Conservation (phyloP, 768 basidiomycete genomes). For the Cyathus striatus region DNA sequence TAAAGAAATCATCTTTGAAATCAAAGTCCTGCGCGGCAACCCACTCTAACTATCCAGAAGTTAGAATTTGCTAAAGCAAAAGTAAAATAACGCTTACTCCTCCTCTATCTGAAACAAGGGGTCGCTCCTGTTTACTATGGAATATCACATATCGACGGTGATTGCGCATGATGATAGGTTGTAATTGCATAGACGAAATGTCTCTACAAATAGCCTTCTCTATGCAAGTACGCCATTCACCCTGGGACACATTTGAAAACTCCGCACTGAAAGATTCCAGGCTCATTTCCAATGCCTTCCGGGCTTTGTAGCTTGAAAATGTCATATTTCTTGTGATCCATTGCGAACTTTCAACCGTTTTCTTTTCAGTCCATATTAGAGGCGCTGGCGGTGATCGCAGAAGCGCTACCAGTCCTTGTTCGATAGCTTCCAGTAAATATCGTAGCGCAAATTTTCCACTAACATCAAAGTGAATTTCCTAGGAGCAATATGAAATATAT, state of each 20-base stretch:
- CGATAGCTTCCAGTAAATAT: constrained; percentile 42
- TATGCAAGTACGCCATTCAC: constrained; percentile 29
- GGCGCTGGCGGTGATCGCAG: constrained; percentile 38
- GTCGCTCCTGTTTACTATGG: constrained; percentile 26
- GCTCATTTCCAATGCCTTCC: constrained; percentile 39
- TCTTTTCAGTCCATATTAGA: neutral
- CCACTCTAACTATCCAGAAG: constrained; percentile 54
- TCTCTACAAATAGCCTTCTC: constrained; percentile 44
- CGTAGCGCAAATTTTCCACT: constrained; percentile 37
- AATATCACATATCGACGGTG: constrained; percentile 68
- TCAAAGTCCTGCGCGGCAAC: constrained; percentile 36
- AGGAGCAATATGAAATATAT: neutral
- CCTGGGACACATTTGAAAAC: constrained; percentile 23
- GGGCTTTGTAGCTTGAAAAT: constrained; percentile 22
- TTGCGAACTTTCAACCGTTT: constrained; percentile 10
- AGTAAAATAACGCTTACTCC: constrained; percentile 36
- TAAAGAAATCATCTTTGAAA: constrained; percentile 56
- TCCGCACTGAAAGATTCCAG: constrained; percentile 31
- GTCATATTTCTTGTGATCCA: constrained; percentile 37
- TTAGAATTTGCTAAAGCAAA: neutral
- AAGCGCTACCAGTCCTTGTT: constrained; percentile 51
- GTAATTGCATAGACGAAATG: constrained; percentile 49
- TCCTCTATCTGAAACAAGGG: constrained; percentile 19
- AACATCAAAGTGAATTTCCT: constrained; percentile 2
- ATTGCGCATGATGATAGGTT: constrained; percentile 53